A percentile compares a stretch with the other conserved stretches of the same genome.
Conservation (phyloP, 2,329 filamentous ascomycete genomes). For the Phoma sp. region DNA sequence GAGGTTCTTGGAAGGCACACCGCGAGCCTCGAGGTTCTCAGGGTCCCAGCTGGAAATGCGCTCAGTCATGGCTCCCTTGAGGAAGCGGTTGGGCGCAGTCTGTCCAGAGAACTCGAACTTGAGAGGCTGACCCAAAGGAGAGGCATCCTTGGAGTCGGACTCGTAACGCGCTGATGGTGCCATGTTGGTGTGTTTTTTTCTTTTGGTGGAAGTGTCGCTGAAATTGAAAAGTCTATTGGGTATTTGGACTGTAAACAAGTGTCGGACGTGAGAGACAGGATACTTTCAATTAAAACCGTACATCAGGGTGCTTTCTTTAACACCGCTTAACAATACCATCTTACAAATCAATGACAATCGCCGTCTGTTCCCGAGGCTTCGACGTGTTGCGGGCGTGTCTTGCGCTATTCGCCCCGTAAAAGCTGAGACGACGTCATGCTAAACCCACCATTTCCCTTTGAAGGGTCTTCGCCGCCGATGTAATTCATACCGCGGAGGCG, state of each 20-base stretch:
- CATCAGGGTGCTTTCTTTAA: background rate
- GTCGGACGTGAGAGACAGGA: background rate
- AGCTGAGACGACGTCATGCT: constrained; percentile 11
- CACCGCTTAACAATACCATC: background rate
- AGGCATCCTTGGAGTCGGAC: constrained; percentile 48
- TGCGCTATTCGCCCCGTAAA: background rate
- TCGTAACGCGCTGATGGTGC: constrained; percentile 47
- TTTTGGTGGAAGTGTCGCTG: background rate
- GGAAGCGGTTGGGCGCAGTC: constrained; percentile 67
- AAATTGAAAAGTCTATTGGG: background rate
- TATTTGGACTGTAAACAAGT: background rate
- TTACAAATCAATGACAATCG: constrained; percentile 15
- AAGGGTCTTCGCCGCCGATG: constrained; percentile 6
- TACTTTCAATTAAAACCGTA: background rate
- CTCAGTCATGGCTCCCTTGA: constrained; percentile 73
- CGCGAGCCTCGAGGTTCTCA: constrained; percentile 58
- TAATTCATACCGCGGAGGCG: background rate
- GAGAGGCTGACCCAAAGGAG: constrained; percentile 52
- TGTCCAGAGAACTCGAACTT: constrained; percentile 57
- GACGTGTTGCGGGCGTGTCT: constrained; percentile 7
- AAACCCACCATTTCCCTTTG: constrained; percentile 7
- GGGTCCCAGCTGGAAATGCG: constrained; percentile 66
- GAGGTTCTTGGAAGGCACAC: constrained; percentile 60
- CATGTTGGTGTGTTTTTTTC: constrained; percentile 34
- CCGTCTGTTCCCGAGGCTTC: constrained; percentile 17